These are phyloP conservation scores for Copromyces sp. DNA, from an alignment of 495 filamentous ascomycete genomes.

Conservation along the genomic window DNA sequence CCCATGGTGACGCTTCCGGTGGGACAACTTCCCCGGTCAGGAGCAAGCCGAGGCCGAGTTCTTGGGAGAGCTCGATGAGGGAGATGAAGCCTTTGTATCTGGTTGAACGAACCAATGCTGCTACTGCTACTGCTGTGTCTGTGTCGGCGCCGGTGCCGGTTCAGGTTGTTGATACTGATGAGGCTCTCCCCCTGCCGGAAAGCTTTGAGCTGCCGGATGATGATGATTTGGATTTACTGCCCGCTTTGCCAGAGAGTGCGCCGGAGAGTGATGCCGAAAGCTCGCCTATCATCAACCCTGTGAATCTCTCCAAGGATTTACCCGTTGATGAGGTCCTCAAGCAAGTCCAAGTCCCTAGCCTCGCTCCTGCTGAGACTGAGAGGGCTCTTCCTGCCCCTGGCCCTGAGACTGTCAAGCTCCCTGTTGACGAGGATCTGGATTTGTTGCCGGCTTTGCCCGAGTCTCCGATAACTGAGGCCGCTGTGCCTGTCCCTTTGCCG, in stretches of 20 bases:
- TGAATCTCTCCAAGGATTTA: neutral
- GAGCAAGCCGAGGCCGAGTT: conserved; percentile 32
- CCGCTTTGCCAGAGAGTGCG: neutral
- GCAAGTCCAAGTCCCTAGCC: neutral
- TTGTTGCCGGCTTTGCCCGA: conserved; percentile 1
- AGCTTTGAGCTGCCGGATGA: neutral
- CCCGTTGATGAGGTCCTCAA: neutral
- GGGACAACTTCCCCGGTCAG: conserved; percentile 12
- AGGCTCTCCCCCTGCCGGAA: neutral
- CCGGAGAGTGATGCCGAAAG: neutral
- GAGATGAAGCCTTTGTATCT: conserved; percentile 42
- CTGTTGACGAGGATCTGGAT: neutral
- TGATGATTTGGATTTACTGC: neutral
- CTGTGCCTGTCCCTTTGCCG: too few relatives aligned
- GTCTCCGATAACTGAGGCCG: neutral
- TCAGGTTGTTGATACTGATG: neutral
- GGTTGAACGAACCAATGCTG: conserved; percentile 26
- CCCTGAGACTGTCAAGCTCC: neutral
- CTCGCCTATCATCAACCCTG: neutral
- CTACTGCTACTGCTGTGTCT: neutral
- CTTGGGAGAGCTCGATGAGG: conserved; percentile 36
- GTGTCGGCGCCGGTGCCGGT: neutral
- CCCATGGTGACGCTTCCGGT: conserved; percentile 4
- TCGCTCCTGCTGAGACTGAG: neutral
- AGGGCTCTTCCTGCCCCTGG: neutral